These are phyloP conservation scores for Tubosaeta sp. DNA, from an alignment of 768 basidiomycete genomes.

Conservation along the genomic window DNA sequence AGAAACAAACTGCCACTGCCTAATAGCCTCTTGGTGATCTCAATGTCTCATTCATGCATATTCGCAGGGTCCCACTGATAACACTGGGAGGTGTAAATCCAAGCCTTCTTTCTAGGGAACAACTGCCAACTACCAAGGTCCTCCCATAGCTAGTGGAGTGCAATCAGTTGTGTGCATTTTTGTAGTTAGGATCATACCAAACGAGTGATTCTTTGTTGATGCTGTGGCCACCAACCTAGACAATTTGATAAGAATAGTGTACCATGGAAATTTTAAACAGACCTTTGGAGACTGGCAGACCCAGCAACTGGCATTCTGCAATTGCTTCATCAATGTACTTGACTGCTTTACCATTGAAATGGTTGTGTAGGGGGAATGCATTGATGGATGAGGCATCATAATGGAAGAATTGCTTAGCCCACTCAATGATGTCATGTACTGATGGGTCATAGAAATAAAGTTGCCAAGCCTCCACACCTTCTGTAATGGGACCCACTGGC, in stretches of 20 bases:
- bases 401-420: neutral
- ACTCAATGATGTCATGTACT: neutral
- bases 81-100: neutral
- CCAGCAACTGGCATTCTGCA: neutral
- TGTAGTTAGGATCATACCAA: neutral
- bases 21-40: neutral
- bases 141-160: neutral
- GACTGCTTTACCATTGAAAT: neutral
- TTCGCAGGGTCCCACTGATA: neutral
- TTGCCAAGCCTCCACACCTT: neutral
- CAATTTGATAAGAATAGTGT: too few species aligned
- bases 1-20: neutral
- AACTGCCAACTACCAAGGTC: neutral
- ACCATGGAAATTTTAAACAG: too few species aligned
- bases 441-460: slow-evolving; percentile 2
- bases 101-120: neutral
- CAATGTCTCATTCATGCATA: neutral
- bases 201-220: neutral
- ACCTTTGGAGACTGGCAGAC: too few species aligned
- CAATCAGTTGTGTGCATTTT: too few species aligned
- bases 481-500: neutral
- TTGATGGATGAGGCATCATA: neutral
- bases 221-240: slow-evolving; percentile 7
- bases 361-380: neutral
- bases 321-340: slow-evolving; percentile 4